Evolutionary conservation across 108 stramenopile species (phyloP), one percentile per base, ranked within the genome.

Genomic region (Cylindrotheca closterium): DNA sequence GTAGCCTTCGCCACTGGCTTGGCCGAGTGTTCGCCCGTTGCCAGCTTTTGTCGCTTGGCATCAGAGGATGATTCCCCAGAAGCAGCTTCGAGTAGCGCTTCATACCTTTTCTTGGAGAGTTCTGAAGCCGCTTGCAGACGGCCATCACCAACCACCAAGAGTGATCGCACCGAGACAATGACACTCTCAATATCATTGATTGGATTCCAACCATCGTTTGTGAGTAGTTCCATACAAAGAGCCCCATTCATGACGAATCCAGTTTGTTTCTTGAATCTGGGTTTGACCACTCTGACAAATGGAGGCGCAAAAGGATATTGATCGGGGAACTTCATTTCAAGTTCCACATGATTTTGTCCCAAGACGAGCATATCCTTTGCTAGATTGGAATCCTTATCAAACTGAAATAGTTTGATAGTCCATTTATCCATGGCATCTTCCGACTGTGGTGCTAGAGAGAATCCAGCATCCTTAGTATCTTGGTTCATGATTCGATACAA

Each of bases 171-270:
- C 24, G 84, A 85, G 10, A 96, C 95, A 72, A 96, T 93, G 58
- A 96, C 95, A 75, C 74, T 81, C 55, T 96, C 95, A 71, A 96
- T 96, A 60, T 96, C 95, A 60, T 96, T 96, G 51, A 93, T 81
- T 4, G 95, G 92, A 51, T 93, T 96, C 95, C 95, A 96, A 31
- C 95, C 95, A 48, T 96, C 87, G 37, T 89, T 93, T 30, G 93
- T 96, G 47, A 96, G 76, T 18, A 96, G 77, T 72, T 96, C 95
- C 91, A 94, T 93, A 55, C 95, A 96, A 30, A 96, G 78, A 29
- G 95, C 95, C 37, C 95, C 95, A 66, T 91, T 92, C 86, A 96
- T 94, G 28, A 96, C 93, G 65, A 94, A 96, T n/a, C 95, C 95
- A 4, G 92, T 94, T 65, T 91, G 89, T 42, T 84, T 71, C 64